Evolutionary conservation across 1,284 basidiomycete species (phyloP), one percentile per base, ranked within the genome.

Genomic region (Sporisorium exsertum): DNA sequence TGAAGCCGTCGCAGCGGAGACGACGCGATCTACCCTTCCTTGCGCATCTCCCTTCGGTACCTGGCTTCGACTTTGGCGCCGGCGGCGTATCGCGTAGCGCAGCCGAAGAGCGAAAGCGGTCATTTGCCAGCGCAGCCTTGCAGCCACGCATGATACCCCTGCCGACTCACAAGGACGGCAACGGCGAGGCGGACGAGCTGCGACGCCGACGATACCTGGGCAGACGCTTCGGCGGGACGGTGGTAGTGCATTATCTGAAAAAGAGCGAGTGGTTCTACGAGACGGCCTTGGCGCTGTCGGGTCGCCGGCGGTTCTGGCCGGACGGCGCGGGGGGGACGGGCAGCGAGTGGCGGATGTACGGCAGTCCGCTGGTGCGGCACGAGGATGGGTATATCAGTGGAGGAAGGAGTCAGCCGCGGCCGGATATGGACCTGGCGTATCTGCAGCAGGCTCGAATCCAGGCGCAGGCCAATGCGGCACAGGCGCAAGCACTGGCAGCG

Each of bases 231-330:
- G 96, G 96, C 2, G 96, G 96, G 5, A 99, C 96, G 0, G 90
- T 96, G 47, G 92, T 95, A 26, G 94, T 99, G 49, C 96, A 99
- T 87, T 98, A 93, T 85, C 92, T 98, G 87, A 99, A 98, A 90
- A 92, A 94, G 86, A 91, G 94, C 79, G 92, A 93, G 87, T 99
- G 95, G 96, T 98, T 94, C 87, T 86, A 94, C 76, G 96, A 99
- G 87, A 94, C 96, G 1, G 93, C 94, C 16, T 87, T 95, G 18
- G 94, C 94, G 22, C 87, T 98, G 22, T 88, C 97, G 32, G 93
- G 94, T 43, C 89, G 91, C 8, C 89, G 91, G 15, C 91, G 93
- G 64, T 83, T 85, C 67, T 87, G 87, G 87, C 37, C 67, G 62
- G 50, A 77, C 72, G 77, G 84, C 33, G 74, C 77, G 16, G 80